Evolutionary conservation across 495 filamentous ascomycete genomes (phyloP).

Genomic region (Trichoderma erinaceum): DNA sequence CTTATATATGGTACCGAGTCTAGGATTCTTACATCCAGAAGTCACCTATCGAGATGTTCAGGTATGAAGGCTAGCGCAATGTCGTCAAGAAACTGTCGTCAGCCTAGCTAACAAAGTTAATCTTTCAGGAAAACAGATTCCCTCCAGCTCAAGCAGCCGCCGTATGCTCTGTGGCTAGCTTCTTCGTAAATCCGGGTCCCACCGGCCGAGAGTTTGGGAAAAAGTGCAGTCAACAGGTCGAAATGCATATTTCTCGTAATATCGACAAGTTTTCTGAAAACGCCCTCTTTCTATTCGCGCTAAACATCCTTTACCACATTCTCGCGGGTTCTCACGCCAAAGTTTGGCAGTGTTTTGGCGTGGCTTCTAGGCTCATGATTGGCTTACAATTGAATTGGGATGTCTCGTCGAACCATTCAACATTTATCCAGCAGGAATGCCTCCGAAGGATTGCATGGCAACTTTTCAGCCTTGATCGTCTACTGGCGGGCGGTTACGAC

Average conservation of each 20-base stretch:
- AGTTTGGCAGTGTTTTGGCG: slow-evolving; percentile 18
- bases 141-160: slow-evolving; percentile 14
- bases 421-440: slow-evolving; percentile 20
- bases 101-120: not conserved
- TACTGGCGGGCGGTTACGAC: slow-evolving; percentile 18
- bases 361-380: slow-evolving; percentile 16
- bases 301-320: slow-evolving; percentile 17
- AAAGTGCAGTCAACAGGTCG: slow-evolving; percentile 17
- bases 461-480: slow-evolving; percentile 18
- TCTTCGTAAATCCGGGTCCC: slow-evolving; percentile 5
- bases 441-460: slow-evolving; percentile 19
- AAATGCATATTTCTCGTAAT: slow-evolving; percentile 18
- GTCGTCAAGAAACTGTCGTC: not conserved
- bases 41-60: slow-evolving; percentile 17
- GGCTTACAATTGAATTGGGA: slow-evolving; percentile 20
- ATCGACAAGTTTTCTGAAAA: slow-evolving; percentile 14
- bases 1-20: slow-evolving; percentile 15
- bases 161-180: slow-evolving; percentile 15
- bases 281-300: slow-evolving; percentile 11
- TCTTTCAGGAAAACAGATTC: slow-evolving; percentile 17
- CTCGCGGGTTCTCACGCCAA: slow-evolving; percentile 15
- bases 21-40: slow-evolving; percentile 19
- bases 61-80: not conserved
- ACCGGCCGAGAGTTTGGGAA: slow-evolving; percentile 15
- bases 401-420: not conserved